Conservation (phyloP, 768 basidiomycete species). For the Epithele typhae region DNA sequence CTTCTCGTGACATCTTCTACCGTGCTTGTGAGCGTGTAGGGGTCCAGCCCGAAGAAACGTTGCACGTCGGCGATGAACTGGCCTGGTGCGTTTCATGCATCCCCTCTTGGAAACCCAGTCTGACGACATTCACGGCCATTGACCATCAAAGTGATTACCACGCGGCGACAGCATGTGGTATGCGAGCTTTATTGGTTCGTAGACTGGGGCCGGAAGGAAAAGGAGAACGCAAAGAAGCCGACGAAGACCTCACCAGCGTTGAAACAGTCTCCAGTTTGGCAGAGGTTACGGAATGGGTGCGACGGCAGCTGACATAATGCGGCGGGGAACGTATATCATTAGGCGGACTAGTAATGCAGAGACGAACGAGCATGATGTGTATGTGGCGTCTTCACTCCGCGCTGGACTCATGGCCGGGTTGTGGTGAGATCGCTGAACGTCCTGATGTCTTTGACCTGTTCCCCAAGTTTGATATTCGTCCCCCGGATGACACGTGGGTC, state of each 20-base stretch:
- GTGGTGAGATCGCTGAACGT: constrained; percentile 24
- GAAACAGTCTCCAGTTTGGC: constrained; percentile 34
- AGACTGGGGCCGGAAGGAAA: constrained; percentile 46
- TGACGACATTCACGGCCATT: not conserved
- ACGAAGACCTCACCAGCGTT: constrained; percentile 37
- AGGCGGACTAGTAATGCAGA: constrained; percentile 3
- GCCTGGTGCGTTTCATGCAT: constrained; percentile 40
- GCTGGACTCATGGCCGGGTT: not conserved
- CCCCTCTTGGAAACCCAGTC: not conserved
- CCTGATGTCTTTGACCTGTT: constrained; percentile 67
- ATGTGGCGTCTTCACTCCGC: too few relatives aligned
- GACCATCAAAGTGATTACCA: constrained; percentile 51
- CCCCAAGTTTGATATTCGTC: constrained; percentile 75
- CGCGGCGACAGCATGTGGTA: constrained; percentile 53
- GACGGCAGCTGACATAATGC: constrained; percentile 3
- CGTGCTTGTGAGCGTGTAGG: constrained; percentile 35
- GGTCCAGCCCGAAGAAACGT: constrained; percentile 37
- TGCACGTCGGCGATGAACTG: constrained; percentile 79
- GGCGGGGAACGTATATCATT: not conserved
- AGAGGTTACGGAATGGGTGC: constrained; percentile 35
- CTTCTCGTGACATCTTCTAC: constrained; percentile 52
- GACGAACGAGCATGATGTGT: constrained; percentile 7
- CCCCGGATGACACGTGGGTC: constrained; percentile 84
- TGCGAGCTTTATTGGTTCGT: constrained; percentile 54
- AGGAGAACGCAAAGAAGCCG: constrained; percentile 38